Evolutionary conservation across 2,329 filamentous ascomycete species (phyloP).

Genomic region (Hawksworthiomyces lignivorus): DNA sequence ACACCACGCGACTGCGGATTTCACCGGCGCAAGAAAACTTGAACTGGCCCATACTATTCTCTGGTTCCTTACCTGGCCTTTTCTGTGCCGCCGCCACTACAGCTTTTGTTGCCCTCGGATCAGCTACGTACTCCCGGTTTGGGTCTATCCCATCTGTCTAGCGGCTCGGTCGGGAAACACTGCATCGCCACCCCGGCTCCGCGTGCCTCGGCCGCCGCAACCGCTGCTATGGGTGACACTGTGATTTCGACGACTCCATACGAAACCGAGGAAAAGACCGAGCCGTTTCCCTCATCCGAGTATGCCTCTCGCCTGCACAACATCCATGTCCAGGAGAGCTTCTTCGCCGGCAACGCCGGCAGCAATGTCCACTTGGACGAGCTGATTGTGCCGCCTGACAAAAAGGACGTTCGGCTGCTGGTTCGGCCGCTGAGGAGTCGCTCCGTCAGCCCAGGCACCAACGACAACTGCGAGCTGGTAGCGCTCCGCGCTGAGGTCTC

Average conservation of each 20-base stretch:
- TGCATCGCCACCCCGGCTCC: slow-evolving; percentile 3
- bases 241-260: slow-evolving; percentile 19
- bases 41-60: no score
- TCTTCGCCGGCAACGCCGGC: slow-evolving; percentile 30
- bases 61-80: no score
- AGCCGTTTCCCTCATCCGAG: slow-evolving; percentile 51
- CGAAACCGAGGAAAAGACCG: slow-evolving; percentile 45
- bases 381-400: slow-evolving; percentile 34
- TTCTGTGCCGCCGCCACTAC: no score
- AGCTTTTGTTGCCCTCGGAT: no score
- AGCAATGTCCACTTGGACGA: slow-evolving; percentile 46
- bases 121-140: no score
- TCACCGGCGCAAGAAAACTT: no score
- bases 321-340: slow-evolving; percentile 35
- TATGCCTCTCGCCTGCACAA: slow-evolving; percentile 41
- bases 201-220: slow-evolving; percentile 6
- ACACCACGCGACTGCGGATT: no score
- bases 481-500: slow-evolving; percentile 47
- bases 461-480: slow-evolving; percentile 49
- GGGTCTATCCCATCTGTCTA: no score
- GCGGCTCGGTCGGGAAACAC: no score
- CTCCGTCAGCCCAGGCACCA: slow-evolving; percentile 46
- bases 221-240: slow-evolving; percentile 36
- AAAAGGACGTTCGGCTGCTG: slow-evolving; percentile 49
- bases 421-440: slow-evolving; percentile 46